A percentile compares a stretch with the other conserved stretches of the same genome.
Conservation (phyloP, 768 basidiomycete species). For the Artomyces pyxidatus region DNA sequence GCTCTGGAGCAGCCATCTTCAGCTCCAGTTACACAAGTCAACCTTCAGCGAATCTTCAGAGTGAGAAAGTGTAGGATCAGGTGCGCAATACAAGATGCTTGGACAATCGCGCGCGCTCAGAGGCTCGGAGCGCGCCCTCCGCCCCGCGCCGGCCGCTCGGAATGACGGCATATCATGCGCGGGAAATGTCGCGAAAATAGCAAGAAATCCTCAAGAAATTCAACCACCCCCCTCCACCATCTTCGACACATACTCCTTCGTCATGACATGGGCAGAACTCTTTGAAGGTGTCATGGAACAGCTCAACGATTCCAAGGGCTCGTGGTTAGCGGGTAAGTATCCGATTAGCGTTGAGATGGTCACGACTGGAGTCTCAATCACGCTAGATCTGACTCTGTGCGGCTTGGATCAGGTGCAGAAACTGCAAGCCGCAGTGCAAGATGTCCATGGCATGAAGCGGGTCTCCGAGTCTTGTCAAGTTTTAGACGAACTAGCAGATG, state of each 20-base stretch:
- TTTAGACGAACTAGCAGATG: slow-evolving; percentile 36
- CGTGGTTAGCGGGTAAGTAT: slow-evolving; percentile 2
- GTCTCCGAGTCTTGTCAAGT: slow-evolving; percentile 7
- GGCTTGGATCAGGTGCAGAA: slow-evolving; percentile 27
- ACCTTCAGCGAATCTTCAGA: no score
- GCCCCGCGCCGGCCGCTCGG: no score
- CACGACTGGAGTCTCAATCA: background rate
- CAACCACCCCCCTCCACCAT: no score
- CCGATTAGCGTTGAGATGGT: background rate
- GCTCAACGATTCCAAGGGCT: slow-evolving; percentile 8
- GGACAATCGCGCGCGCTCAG: no score
- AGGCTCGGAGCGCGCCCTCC: no score
- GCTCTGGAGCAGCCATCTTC: background rate
- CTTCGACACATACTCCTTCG: no score
- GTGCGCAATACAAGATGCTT: no score
- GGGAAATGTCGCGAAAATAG: no score
- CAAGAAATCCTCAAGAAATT: no score
- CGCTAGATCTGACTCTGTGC: slow-evolving; percentile 7
- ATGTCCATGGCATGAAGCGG: background rate
- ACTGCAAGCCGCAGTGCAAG: slow-evolving; percentile 8
- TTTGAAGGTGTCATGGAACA: background rate
- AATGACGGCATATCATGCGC: no score
- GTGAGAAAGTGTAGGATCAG: no score
- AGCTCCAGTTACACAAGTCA: no score
- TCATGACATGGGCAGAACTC: slow-evolving; percentile 4